A percentile compares a stretch with the other conserved stretches of the same genome.
phyloP scores from a whole-genome alignment of 129 eudicot species.

The Ambrosia trifida region DNA sequence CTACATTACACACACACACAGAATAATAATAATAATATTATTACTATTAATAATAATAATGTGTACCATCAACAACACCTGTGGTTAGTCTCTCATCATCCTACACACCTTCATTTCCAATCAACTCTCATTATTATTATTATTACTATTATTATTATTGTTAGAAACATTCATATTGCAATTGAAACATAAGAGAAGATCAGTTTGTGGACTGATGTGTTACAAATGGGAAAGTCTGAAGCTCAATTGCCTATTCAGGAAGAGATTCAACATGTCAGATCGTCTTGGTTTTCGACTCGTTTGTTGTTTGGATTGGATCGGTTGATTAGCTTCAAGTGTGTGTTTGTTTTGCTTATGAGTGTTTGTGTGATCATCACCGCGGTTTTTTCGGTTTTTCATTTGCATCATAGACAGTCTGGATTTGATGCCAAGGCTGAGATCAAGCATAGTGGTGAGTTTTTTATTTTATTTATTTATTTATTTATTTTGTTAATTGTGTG shows the following conservation, averaged over 20 bases:
- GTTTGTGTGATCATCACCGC: conserved; percentile 48
- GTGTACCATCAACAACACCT: conserved; percentile 36
- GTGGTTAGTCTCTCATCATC: conserved; percentile 47
- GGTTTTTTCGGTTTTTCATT: conserved; percentile 47
- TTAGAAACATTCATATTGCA: background rate
- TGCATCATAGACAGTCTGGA: conserved; percentile 33
- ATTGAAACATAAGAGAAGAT: conserved; percentile 15
- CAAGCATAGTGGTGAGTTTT: conserved; percentile 66
- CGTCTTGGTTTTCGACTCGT: conserved; percentile 32
- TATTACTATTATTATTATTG: too few species aligned
- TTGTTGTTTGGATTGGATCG: conserved; percentile 24
- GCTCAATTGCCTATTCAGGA: conserved; percentile 53
- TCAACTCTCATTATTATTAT: conserved; percentile 3
- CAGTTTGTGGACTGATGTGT: conserved; percentile 55
- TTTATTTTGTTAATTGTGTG: background rate
- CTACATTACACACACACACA: conserved; percentile 20
- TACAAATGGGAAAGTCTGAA: conserved; percentile 70
- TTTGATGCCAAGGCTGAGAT: conserved; percentile 64
- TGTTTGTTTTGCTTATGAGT: conserved; percentile 54
- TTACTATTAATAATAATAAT: conserved; percentile 7
- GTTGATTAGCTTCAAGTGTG: conserved; percentile 53
- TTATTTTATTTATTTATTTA: too few species aligned
- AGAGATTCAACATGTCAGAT: conserved; percentile 19
- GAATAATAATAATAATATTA: background rate
- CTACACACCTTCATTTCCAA: conserved; percentile 24